Conservation (phyloP, 2,329 filamentous ascomycete species). For the Leptographium wingfieldii region DNA sequence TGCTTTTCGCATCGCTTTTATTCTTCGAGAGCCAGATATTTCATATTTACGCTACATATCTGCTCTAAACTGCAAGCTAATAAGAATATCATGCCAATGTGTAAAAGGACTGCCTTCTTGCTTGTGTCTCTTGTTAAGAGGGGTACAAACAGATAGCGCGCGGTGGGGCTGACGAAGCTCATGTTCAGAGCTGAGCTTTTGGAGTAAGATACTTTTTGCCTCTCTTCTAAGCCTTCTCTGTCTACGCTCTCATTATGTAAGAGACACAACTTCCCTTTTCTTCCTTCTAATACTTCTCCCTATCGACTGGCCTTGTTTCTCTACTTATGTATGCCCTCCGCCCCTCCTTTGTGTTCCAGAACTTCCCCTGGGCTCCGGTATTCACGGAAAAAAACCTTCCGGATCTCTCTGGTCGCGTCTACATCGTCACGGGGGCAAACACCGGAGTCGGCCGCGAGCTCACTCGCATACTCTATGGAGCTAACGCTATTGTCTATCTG, state of each 20-base stretch:
- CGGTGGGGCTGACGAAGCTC: neutral
- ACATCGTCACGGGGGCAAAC: conserved; percentile 32
- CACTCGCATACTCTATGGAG: conserved; percentile 34
- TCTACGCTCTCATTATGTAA: neutral
- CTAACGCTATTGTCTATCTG: conserved; percentile 37
- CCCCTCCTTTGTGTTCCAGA: neutral
- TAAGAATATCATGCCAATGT: neutral
- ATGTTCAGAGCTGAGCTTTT: neutral
- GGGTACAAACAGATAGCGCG: neutral
- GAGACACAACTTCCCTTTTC: neutral
- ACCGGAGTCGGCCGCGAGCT: conserved; percentile 33
- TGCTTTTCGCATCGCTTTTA: too few relatives aligned
- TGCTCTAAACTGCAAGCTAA: neutral
- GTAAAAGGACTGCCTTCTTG: neutral
- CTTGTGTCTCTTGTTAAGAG: neutral
- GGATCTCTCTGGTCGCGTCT: conserved; percentile 7
- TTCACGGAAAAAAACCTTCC: neutral
- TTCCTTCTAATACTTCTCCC: neutral
- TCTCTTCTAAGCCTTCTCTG: too few relatives aligned
- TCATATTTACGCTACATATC: neutral
- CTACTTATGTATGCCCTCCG: neutral
- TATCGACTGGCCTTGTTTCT: neutral
- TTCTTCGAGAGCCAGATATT: too few relatives aligned
- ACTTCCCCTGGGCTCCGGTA: neutral
- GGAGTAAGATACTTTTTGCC: too few relatives aligned